Evolutionary conservation across 2,329 filamentous ascomycete species (phyloP), one percentile per base, ranked within the genome.

Genomic region (Diaporthe eres): DNA sequence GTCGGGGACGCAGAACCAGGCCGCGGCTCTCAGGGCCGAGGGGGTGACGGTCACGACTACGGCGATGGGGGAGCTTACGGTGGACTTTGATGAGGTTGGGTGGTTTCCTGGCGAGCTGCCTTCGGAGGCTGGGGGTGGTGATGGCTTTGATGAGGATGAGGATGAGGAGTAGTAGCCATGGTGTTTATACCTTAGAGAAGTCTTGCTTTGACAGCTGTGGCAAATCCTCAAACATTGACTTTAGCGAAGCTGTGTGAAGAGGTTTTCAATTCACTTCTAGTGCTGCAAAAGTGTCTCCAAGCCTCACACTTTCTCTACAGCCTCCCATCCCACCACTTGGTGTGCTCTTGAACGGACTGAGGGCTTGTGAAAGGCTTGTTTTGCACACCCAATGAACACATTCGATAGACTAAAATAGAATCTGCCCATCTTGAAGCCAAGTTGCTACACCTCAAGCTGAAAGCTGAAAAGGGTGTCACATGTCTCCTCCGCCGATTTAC

Each of bases 71-170:
- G 89, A 90, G 80, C 80, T 89, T 61, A 84, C 80, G 57, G 87
- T 92, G 1, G 87, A 90, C 76, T 85, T 91, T 71, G 83, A 77
- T 0, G 83, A 85, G 61, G 90, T 85, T 77, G 90, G 90, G 1
- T 92, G 90, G 90, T 92, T 91, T 77, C 90, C 90, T 5, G 79
- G 84, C 0, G 77, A 78, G 10, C 78, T 91, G 49, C 89, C 89
- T 0, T 90, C 89, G 0, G 85, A 85, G 58, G 82, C 78, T 39
- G 82, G 61, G 0, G 79, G 77, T 8, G 78, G 73, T 10, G 53
- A 75, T 19, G 76, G 65, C 0, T 61, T 60, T 8, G 73, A 74
- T 31, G 68, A 77, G n/a, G 76, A 74, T 31, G 68, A 77, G n/a
- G 76, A 75, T 0, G 85, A 86, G 53, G 82, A 78, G 17, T 57